Percentiles rank a stretch among this genome's conserved stretches.
Evolutionary conservation across 108 stramenopile species (phyloP).

Genomic region (Licmophora abbreviata): DNA sequence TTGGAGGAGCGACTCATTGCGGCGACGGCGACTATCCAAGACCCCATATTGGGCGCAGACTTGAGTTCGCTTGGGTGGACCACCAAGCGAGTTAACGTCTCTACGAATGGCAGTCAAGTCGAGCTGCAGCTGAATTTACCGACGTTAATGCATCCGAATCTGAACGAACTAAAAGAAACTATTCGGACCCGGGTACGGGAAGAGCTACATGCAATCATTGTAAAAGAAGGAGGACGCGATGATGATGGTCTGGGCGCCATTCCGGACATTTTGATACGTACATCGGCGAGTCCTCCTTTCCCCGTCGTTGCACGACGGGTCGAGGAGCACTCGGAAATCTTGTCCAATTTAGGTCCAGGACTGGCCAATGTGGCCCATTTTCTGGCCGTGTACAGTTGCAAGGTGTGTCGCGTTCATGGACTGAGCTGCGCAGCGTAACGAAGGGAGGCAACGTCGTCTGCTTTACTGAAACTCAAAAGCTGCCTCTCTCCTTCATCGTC

Average conservation of each 20-base stretch:
- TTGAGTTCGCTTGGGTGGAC: constrained; percentile 39
- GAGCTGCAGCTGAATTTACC: constrained; percentile 46
- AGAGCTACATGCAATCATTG: constrained; percentile 16
- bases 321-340: constrained; percentile 28
- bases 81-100: constrained; percentile 17
- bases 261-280: constrained; percentile 20
- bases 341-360: constrained; percentile 43
- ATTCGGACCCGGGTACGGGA: constrained; percentile 29
- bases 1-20: constrained; percentile 35
- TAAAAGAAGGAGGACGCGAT: constrained; percentile 12
- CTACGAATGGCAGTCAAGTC: constrained; percentile 21
- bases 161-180: constrained; percentile 32
- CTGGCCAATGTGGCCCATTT: constrained; percentile 64
- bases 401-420: no score
- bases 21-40: constrained; percentile 22
- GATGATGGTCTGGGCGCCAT: no score
- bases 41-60: constrained; percentile 28
- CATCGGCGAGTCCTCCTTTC: constrained; percentile 18
- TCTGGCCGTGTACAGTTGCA: constrained; percentile 85
- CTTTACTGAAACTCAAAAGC: not conserved
- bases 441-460: not conserved
- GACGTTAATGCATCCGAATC: constrained; percentile 55
- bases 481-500: constrained; percentile 3
- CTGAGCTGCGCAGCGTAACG: not conserved
- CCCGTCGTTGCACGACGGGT: constrained; percentile 16